A percentile compares a stretch with the other conserved stretches of the same genome.
phyloP scores from a whole-genome alignment of 352 stramenopile species.

The Phytophthora macrochlamydospora region DNA sequence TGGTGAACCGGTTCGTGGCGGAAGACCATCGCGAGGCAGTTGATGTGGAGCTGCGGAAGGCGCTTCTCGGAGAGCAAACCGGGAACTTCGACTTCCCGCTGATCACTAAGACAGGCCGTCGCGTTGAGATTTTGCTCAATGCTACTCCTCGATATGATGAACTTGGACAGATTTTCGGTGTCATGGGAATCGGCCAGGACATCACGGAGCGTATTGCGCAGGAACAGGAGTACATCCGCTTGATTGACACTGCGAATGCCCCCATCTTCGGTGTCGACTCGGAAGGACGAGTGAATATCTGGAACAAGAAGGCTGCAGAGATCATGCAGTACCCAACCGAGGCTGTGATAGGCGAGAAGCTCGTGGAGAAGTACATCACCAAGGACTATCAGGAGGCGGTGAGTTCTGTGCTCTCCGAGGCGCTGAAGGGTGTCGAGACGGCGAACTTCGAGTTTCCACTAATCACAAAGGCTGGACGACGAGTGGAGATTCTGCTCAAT shows the following conservation, averaged over 20 bases:
- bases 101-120: conserved; percentile 36
- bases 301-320: conserved; percentile 79
- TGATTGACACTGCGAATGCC: conserved; percentile 36
- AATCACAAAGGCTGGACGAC: conserved; percentile 6
- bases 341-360: conserved; percentile 71
- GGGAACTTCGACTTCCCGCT: conserved; percentile 76
- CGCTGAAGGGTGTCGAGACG: conserved; percentile 1
- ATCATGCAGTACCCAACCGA: conserved; percentile 77
- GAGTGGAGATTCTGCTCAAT: conserved; percentile 9
- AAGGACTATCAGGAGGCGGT: conserved; percentile 32
- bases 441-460: conserved; percentile 10
- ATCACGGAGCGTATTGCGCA: conserved; percentile 20
- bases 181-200: conserved; percentile 37
- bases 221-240: conserved; percentile 16
- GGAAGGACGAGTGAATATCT: conserved; percentile 65
- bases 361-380: conserved; percentile 73
- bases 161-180: conserved; percentile 45
- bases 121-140: conserved; percentile 51
- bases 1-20: conserved; percentile 48
- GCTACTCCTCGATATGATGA: conserved; percentile 61
- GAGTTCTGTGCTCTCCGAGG: conserved; percentile 10
- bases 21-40: conserved; percentile 3
- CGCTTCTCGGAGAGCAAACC: conserved; percentile 40
- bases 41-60: conserved; percentile 23
- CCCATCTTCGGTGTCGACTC: conserved; percentile 67